Percentiles rank a stretch among this genome's conserved stretches.
Evolutionary conservation across 768 basidiomycete genomes (phyloP).

Genomic region (Xanthoconium stramineum): DNA sequence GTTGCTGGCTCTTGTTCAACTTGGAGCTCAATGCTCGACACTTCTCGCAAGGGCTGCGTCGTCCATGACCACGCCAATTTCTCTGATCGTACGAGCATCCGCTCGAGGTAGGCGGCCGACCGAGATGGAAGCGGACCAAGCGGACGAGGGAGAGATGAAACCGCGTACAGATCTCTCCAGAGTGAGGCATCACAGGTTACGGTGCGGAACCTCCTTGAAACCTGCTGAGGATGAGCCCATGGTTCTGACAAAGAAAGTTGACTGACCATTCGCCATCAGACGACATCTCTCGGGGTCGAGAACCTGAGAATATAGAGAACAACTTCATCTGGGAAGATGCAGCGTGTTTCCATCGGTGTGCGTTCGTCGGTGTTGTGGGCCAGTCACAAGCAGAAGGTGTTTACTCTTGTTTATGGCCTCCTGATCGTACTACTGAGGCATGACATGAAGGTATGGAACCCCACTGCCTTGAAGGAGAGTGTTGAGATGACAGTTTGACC

Average conservation of each 20-base stretch:
- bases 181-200: not conserved
- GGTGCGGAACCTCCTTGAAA: not conserved
- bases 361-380: too few species aligned
- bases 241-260: not conserved
- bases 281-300: not conserved
- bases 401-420: too few species aligned
- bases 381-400: too few species aligned
- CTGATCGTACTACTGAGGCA: too few species aligned
- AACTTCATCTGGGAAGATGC: not conserved
- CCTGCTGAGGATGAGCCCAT: not conserved
- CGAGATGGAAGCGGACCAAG: not conserved
- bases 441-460: too few species aligned
- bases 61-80: not conserved
- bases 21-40: not conserved
- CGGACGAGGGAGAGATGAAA: not conserved
- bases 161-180: not conserved
- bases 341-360: not conserved
- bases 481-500: too few species aligned
- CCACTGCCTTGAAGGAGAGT: too few species aligned
- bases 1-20: not conserved
- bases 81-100: not conserved
- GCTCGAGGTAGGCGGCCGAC: not conserved
- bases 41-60: not conserved
- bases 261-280: not conserved
- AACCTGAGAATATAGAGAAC: not conserved